phyloP scores from a whole-genome alignment of 208 protist genomes.

The Trypanosoma platydactyli region DNA sequence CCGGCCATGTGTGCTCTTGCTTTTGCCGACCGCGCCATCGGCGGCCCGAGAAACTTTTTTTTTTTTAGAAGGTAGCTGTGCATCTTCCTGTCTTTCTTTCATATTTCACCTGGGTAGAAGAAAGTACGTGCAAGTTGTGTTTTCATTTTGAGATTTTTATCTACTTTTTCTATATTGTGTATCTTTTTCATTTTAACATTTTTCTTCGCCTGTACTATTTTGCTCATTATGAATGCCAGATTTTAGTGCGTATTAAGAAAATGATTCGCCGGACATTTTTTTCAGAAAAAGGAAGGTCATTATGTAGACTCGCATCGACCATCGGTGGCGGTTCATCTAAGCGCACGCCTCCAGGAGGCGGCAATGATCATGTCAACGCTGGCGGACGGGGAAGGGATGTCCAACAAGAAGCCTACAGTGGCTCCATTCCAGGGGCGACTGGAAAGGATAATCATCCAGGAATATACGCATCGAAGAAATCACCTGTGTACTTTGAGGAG shows the following conservation, averaged over 20 bases:
- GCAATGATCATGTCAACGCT: constrained; percentile 1
- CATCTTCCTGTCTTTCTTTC: no score
- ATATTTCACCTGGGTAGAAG: no score
- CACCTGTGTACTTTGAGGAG: constrained; percentile 68
- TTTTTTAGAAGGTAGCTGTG: no score
- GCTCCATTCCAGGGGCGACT: constrained; percentile 40
- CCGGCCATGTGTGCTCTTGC: no score
- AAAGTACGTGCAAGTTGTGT: constrained; percentile 6
- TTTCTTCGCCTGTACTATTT: constrained; percentile 12
- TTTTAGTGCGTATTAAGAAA: constrained; percentile 9
- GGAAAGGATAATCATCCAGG: constrained; percentile 65
- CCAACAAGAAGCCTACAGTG: constrained; percentile 31
- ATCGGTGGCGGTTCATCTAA: constrained; percentile 22
- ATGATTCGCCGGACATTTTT: constrained; percentile 25
- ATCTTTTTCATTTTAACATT: constrained; percentile 15
- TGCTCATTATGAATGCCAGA: constrained; percentile 18
- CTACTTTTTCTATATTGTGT: constrained; percentile 11
- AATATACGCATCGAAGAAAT: constrained; percentile 47
- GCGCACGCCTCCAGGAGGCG: constrained; percentile 8
- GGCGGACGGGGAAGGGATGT: background rate
- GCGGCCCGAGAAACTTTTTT: no score
- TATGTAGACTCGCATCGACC: background rate
- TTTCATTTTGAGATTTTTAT: constrained; percentile 11
- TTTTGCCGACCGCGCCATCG: no score
- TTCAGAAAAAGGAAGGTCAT: constrained; percentile 3